Evolutionary conservation across 805 yeast genomes (phyloP).

Genomic region (Yarrowia hollandica): DNA sequence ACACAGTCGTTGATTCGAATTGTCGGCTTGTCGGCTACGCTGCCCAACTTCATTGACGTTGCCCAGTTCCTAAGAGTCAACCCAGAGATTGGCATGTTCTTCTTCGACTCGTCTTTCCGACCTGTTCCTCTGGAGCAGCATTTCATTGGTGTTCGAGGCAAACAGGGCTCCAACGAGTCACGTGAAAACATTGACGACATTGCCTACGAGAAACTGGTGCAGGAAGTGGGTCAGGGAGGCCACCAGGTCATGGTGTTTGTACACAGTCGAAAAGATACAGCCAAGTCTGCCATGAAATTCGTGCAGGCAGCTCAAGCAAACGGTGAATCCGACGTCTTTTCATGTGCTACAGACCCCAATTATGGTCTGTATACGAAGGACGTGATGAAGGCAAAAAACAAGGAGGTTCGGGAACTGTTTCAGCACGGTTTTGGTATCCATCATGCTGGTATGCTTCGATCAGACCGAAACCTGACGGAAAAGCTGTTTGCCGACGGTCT

Average conservation of each 20-base stretch:
- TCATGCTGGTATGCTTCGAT: slow-evolving; percentile 94
- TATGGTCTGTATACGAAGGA: slow-evolving; percentile 52
- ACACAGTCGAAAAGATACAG: slow-evolving; percentile 91
- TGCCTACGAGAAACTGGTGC: slow-evolving; percentile 72
- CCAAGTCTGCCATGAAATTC: slow-evolving; percentile 73
- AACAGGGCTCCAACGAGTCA: slow-evolving; percentile 69
- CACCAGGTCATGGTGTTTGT: slow-evolving; percentile 96
- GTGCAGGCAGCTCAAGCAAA: slow-evolving; percentile 65
- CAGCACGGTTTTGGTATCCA: slow-evolving; percentile 86
- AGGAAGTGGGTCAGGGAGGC: slow-evolving; percentile 60
- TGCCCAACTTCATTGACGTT: slow-evolving; percentile 89
- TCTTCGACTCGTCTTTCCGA: slow-evolving; percentile 87
- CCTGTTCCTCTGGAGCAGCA: slow-evolving; percentile 93
- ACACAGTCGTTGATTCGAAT: slow-evolving; percentile 91
- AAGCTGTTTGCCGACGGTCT: slow-evolving; percentile 83
- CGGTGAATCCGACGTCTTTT: slow-evolving; percentile 59
- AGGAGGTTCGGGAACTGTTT: slow-evolving; percentile 78
- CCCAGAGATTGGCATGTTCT: slow-evolving; percentile 87
- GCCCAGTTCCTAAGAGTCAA: slow-evolving; percentile 90
- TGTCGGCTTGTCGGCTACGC: slow-evolving; percentile 90
- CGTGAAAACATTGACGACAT: slow-evolving; percentile 73
- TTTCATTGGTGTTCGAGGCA: slow-evolving; percentile 81
- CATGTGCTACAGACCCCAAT: slow-evolving; percentile 50
- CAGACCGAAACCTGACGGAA: slow-evolving; percentile 88
- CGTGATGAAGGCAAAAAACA: slow-evolving; percentile 64